Evolutionary conservation across 1,284 basidiomycete species (phyloP), one percentile per base, ranked within the genome.

Genomic region (Leccinum fallax): DNA sequence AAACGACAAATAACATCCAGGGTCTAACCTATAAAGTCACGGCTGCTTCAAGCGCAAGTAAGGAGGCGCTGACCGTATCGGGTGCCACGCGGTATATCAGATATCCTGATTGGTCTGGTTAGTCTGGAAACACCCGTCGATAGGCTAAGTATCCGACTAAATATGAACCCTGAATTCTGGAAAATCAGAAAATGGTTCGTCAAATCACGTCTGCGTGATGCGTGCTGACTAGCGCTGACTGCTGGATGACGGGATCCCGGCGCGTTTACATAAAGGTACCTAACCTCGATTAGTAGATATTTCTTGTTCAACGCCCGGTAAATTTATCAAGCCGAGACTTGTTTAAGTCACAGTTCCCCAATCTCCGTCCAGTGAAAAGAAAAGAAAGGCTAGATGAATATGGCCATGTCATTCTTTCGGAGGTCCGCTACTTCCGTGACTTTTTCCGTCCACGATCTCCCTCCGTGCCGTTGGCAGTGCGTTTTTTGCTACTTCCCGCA

Each of bases 391-490:
- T 15, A 49, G 28, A 26, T 26, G 30, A 19, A 32, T 51, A 32
- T 21, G 24, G n/a, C 4, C 11, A 0, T 48, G 46, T 15, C 21
- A 49, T 49, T 21, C 48, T 49, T 8, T 24, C 15, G 48, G 24
- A 26, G 48, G 15, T 7, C 43, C 5, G 49, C 64, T 40, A 65
- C 55, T 58, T 71, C 38, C 73, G 69, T 57, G 62, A 53, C 60
- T 21, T 75, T 58, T 75, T 75, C 30, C 51, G 28, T 32, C 32
- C 63, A 16, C 36, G 55, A 52, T 52, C 58, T 19, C 43, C 63
- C 2, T 58, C 63, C 38, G 16, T 30, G 28, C 55, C 49, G 2
- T 48, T 46, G 8, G 53, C 40, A 13, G 51, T 65, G 61, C 64
- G 70, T 63, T 73, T 73, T 60, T n/a, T 65, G 38, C 46, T 7